A percentile compares a stretch with the other conserved stretches of the same genome.
phyloP scores from a whole-genome alignment of 2,329 filamentous ascomycete species.

The Pseudohalonectria lignicola region DNA sequence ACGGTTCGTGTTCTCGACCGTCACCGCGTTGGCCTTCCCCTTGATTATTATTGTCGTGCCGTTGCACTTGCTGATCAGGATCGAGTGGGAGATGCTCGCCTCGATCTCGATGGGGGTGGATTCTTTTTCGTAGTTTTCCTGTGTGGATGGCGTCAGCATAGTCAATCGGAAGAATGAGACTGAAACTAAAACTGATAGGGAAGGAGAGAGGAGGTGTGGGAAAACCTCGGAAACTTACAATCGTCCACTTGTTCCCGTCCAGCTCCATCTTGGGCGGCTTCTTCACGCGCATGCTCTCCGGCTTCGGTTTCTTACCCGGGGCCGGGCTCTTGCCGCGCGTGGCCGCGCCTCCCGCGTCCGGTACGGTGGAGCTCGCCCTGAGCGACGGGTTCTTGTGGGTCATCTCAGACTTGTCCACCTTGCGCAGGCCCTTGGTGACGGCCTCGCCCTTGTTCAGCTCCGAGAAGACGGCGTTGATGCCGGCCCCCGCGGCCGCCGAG shows the following conservation, averaged over 20 bases:
- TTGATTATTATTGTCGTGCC: slow-evolving; percentile 82
- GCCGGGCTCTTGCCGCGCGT: slow-evolving; percentile 71
- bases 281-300: slow-evolving; percentile 73
- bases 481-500: slow-evolving; percentile 35
- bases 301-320: slow-evolving; percentile 79
- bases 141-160: neutral
- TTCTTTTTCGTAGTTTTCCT: slow-evolving; percentile 86
- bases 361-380: slow-evolving; percentile 60
- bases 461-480: slow-evolving; percentile 81
- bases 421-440: slow-evolving; percentile 82
- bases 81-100: slow-evolving; percentile 72
- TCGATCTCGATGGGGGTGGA: slow-evolving; percentile 66
- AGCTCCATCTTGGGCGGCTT: slow-evolving; percentile 71
- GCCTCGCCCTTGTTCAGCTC: slow-evolving; percentile 80
- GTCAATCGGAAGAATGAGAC: neutral
- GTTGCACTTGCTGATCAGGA: slow-evolving; percentile 85
- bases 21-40: slow-evolving; percentile 95
- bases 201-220: neutral
- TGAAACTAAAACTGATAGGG: no score
- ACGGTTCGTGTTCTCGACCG: slow-evolving; percentile 79
- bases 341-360: slow-evolving; percentile 38
- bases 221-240: slow-evolving; percentile 40
- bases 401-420: slow-evolving; percentile 93
- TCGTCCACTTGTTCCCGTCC: slow-evolving; percentile 86
- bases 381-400: slow-evolving; percentile 95